A percentile compares a stretch with the other conserved stretches of the same genome.
Conservation (phyloP, 495 filamentous ascomycete genomes). For the Barbatosphaeria neglecta region DNA sequence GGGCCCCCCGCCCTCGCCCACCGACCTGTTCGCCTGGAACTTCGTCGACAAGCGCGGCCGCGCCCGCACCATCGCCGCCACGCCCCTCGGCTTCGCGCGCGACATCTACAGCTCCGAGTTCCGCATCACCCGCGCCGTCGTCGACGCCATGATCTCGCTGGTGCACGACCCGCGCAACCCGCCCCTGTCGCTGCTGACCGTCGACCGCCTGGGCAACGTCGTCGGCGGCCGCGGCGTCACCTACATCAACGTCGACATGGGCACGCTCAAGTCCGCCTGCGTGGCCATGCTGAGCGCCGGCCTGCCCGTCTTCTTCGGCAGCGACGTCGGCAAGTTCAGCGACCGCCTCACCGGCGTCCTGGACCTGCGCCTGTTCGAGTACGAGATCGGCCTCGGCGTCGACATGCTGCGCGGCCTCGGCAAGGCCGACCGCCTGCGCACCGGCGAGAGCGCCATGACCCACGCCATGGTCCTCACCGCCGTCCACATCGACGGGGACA, state of each 20-base stretch:
- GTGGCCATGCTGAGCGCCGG: constrained; percentile 66
- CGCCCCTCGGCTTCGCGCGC: constrained; percentile 54
- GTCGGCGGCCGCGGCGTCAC: constrained; percentile 56
- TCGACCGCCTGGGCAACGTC: constrained; percentile 69
- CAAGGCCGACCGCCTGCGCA: constrained; percentile 60
- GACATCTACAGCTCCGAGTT: constrained; percentile 38
- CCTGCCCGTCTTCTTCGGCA: constrained; percentile 77
- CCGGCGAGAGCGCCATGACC: constrained; percentile 69
- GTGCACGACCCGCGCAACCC: constrained; percentile 75
- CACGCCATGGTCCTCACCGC: constrained; percentile 86
- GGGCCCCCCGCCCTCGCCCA: constrained; percentile 59
- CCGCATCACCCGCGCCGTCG: constrained; percentile 39
- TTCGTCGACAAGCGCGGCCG: constrained; percentile 58
- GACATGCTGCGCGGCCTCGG: constrained; percentile 44
- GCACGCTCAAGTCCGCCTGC: constrained; percentile 56
- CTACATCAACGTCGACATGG: constrained; percentile 74
- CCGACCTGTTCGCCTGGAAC: constrained; percentile 61
- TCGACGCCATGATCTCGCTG: constrained; percentile 56
- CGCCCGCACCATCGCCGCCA: constrained; percentile 45
- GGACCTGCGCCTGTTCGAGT: constrained; percentile 61
- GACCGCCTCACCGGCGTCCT: constrained; percentile 57
- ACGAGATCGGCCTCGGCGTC: constrained; percentile 68
- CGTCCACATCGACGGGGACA: constrained; percentile 56
- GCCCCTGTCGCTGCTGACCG: constrained; percentile 58
- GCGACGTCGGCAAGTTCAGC: constrained; percentile 73